Base-by-base conservation (phyloP, 306 rosid species). In the Malus fusca region DNA sequence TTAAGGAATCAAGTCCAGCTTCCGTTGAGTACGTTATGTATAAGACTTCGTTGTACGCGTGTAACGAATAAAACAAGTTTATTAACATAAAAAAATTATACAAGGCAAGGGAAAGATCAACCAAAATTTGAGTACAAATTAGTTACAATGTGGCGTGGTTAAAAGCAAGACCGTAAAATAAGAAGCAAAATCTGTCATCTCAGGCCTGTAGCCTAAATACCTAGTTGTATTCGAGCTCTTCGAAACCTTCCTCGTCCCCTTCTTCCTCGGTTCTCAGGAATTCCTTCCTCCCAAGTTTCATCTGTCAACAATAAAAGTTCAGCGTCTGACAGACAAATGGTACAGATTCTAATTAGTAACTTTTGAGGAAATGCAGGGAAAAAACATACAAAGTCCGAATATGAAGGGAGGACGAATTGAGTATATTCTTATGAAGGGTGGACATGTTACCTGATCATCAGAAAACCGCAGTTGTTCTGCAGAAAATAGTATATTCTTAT, bases 241-340 rank as follows among this genome's bases (percentile, higher is more conserved):
- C 91, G 77, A 91, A 91, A 11, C 91, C 92, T 18, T 91, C 97
- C 83, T 89, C 92, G 58, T 91, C 92, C 64, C 88, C 92, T 65
- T 88, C 87, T 42, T 83, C 86, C 65, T 89, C 91, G 52, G 85
- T 55, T 88, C 92, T 85, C 66, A 73, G 87, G 37, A 88, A 84
- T 82, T 88, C 87, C 28, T 71, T 78, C 74, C 88, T 81, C 35
- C 89, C 89, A 87, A 25, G 76, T 75, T 68, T 86, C 90, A 89
- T 85, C 97, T 89, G 85, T 44, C 37, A 74, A 31, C n/a, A 52
- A 81, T 80, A 40, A 52, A 58, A 55, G 31, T 51, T 64, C 75
- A 66, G 31, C 69, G 42, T 28, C 43, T 22, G 25, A 79, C 15
- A 11, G 43, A 35, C 28, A 37, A 37, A 35, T 11, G 25, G n/a